Base-by-base conservation (phyloP, 768 basidiomycete species). In the Suillus occidentalis region DNA sequence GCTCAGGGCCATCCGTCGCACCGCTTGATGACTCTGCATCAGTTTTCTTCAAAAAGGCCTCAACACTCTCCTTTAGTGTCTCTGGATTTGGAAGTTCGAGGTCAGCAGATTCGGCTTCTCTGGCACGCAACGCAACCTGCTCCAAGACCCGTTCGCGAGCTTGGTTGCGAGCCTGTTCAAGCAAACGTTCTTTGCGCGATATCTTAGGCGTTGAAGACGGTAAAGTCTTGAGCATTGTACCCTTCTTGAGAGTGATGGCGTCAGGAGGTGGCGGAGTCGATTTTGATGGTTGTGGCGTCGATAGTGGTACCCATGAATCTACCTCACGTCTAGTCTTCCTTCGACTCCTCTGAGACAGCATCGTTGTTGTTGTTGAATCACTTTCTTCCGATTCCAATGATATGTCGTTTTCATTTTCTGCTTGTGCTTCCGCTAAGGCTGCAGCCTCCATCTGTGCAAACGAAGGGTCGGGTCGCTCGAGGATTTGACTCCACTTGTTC, bases 401-500 rank as follows among this genome's bases (percentile, higher is more conserved):
- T 18, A 36, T 31, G 18, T 31, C 58, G 42, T 13, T 13, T 42
- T 59, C 40, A 42, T 47, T 4, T 9, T 63, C 63, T 3, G 7
- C 31, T n/a, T 22, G 25, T 36, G 6, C 28, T 18, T n/a, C 25
- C 28, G 12, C 50, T 31, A 49, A 50, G 7, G 61, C 61, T 57
- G 57, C 34, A 20, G 65, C 34, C 47, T 47, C 62, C 75, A 75
- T 76, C 42, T 75, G 73, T 63, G 76, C 71, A 55, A 76, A 77
- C 40, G 72, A 65, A 8, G 76, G 75, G 55, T 76, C 75, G 39
- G 75, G 68, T 22, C 75, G 64, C 25, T 68, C 72, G 40, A 77
- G 66, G 58, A 76, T 75, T 53, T 76, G 75, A 42, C 75, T 75
- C 75, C 75, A 76, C 37, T 76, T 76, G 22, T 76, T 72, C n/a